Evolutionary conservation across 352 stramenopile species (phyloP).

Genomic region (Peronospora destructor): DNA sequence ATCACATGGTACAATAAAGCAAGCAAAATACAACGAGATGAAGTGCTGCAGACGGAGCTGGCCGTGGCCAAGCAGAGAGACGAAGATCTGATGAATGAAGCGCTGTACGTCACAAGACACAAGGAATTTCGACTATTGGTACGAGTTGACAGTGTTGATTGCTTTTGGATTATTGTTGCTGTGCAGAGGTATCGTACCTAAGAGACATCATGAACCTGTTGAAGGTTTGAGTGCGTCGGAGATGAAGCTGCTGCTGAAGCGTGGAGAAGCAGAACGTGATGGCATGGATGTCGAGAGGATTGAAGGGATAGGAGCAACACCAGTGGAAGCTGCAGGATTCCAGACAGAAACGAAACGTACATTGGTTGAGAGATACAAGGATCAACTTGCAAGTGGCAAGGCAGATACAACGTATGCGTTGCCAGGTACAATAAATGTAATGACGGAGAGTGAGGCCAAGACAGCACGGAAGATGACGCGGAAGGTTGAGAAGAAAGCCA

Average conservation of each 20-base stretch:
- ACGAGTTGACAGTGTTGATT: conserved; percentile 1
- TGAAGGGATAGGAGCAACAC: conserved; percentile 80
- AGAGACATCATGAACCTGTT: conserved; percentile 36
- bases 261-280: conserved; percentile 65
- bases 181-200: conserved; percentile 57
- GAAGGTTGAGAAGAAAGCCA: conserved; percentile 56
- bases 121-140: neutral
- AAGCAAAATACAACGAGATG: conserved; percentile 45
- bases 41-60: conserved; percentile 55
- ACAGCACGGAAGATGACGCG: conserved; percentile 49
- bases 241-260: conserved; percentile 81
- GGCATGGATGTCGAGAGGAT: conserved; percentile 67
- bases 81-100: conserved; percentile 87
- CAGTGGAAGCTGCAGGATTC: conserved; percentile 37
- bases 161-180: neutral
- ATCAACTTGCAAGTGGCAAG: conserved; percentile 41
- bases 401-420: conserved; percentile 60
- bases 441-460: conserved; percentile 37
- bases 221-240: conserved; percentile 64
- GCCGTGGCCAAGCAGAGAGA: conserved; percentile 72
- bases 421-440: conserved; percentile 32
- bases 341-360: conserved; percentile 53
- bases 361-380: conserved; percentile 64
- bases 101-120: conserved; percentile 44
- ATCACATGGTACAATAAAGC: conserved; percentile 86